A percentile compares a stretch with the other conserved stretches of the same genome.
phyloP scores from a whole-genome alignment of 1,139 yeast species.

The Pichia sp. region DNA sequence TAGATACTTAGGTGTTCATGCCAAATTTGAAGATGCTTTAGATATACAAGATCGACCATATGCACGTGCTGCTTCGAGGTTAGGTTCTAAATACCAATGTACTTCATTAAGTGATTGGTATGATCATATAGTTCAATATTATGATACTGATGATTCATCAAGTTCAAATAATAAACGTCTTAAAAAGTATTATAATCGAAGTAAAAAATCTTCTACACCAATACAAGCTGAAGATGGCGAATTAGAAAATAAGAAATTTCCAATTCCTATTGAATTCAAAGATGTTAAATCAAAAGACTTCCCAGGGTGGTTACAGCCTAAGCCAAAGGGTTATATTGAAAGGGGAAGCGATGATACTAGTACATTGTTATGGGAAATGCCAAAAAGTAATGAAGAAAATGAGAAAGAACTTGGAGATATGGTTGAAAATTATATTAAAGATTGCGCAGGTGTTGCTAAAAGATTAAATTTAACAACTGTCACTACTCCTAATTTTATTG shows the following conservation, averaged over 20 bases:
- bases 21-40: conserved; percentile 70
- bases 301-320: conserved; percentile 73
- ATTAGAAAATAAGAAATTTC: conserved; percentile 31
- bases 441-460: conserved; percentile 54
- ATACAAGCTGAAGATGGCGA: conserved; percentile 16
- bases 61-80: conserved; percentile 73
- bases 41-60: conserved; percentile 77
- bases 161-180: conserved; percentile 15
- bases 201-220: conserved; percentile 19
- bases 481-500: conserved; percentile 71
- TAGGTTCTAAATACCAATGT: conserved; percentile 74
- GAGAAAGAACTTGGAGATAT: conserved; percentile 28
- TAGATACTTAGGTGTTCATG: conserved; percentile 74
- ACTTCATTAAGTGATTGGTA: conserved; percentile 60
- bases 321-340: conserved; percentile 78
- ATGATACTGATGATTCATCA: conserved; percentile 35
- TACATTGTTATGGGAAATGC: conserved; percentile 61
- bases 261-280: conserved; percentile 43
- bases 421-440: conserved; percentile 49
- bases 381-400: conserved; percentile 10
- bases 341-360: conserved; percentile 77
- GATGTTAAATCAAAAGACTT: conserved; percentile 40
- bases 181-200: conserved; percentile 18
- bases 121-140: conserved; percentile 63
- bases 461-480: conserved; percentile 40